A percentile compares a stretch with the other conserved stretches of the same genome.
These are phyloP conservation scores for Phyllostachys edulis DNA, from an alignment of 176 grass and related monocot species.

Conservation along the genomic window DNA sequence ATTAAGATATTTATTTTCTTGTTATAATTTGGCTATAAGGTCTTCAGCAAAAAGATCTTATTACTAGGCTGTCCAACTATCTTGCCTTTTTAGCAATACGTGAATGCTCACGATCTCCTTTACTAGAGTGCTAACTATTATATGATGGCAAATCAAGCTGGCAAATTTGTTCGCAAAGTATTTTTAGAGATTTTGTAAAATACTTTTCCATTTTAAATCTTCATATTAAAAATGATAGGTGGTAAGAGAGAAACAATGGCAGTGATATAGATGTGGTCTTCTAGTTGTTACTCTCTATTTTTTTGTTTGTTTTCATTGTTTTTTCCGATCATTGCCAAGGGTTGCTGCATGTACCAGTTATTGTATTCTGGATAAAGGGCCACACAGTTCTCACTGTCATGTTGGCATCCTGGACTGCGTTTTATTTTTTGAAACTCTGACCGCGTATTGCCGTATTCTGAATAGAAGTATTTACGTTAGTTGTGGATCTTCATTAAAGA, in stretches of 20 bases:
- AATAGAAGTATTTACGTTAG: not conserved
- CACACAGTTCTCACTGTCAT: conserved; percentile 15
- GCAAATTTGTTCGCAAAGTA: conserved; percentile 3
- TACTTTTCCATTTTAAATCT: not conserved
- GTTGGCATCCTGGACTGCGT: not conserved
- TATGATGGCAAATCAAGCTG: conserved; percentile 8
- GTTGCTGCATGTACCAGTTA: not conserved
- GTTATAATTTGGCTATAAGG: not conserved
- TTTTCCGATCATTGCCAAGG: not conserved
- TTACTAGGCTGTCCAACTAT: not conserved
- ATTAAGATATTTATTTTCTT: conserved; percentile 22
- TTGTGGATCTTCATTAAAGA: not conserved
- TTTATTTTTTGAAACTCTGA: conserved; percentile 3
- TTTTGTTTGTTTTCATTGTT: not conserved
- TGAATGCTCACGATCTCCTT: conserved; percentile 5
- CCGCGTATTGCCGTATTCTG: not conserved
- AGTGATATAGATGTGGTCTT: not conserved
- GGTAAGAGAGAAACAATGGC: conserved; percentile 4
- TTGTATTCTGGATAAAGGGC: conserved; percentile 2
- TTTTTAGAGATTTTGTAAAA: conserved; percentile 3
- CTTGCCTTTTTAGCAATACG: conserved; percentile 19
- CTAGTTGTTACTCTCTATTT: not conserved
- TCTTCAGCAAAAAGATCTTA: not conserved
- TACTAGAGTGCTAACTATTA: not conserved
- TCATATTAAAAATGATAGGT: not conserved